Conservation (phyloP, 2,329 filamentous ascomycete species). For the Talaromyces sp. region DNA sequence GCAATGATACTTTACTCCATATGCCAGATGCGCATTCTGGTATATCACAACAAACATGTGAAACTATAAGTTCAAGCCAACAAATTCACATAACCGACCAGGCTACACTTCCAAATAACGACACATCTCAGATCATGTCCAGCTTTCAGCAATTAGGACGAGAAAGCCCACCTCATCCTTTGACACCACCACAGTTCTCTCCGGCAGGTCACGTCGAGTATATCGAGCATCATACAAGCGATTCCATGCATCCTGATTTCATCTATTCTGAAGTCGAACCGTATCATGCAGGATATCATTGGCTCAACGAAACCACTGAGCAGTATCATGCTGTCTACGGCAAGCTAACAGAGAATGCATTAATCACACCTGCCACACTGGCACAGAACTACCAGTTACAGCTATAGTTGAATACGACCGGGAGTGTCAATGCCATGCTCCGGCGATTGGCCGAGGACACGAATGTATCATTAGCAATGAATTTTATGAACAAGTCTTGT, state of each 20-base stretch:
- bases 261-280: not conserved
- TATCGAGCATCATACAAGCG: not conserved
- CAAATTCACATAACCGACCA: not conserved
- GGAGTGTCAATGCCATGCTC: not conserved
- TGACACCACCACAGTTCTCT: not conserved
- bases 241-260: not conserved
- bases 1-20: not conserved
- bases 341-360: not conserved
- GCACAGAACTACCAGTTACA: not conserved
- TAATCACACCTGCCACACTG: not conserved
- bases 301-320: not conserved
- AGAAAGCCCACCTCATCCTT: not conserved
- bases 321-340: not conserved
- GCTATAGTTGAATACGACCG: not conserved
- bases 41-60: not conserved
- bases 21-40: not conserved
- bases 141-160: not conserved
- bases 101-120: not conserved
- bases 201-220: not conserved
- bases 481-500: not conserved
- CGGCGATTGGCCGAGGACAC: not conserved
- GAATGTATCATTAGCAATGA: not conserved
- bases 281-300: not conserved
- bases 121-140: not conserved
- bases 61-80: not conserved